Conservation (phyloP, 208 protist genomes). For the Porcisia hertigi region DNA sequence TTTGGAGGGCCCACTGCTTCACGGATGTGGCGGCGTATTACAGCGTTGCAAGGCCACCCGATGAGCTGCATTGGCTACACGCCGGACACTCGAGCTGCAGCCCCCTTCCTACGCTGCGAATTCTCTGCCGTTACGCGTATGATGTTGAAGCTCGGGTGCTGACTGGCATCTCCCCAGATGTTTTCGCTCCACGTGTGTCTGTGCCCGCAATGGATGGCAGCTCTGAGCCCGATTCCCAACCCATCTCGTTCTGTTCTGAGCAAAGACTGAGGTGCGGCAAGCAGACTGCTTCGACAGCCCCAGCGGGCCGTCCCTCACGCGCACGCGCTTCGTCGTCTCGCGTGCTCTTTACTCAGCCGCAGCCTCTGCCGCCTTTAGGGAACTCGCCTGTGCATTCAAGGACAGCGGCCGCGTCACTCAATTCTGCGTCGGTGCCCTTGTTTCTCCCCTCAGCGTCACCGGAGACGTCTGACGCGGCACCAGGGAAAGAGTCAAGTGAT, state of each 20-base stretch:
- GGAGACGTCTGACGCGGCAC: neutral
- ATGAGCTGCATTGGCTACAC: neutral
- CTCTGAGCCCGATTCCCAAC: neutral
- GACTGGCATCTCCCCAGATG: neutral
- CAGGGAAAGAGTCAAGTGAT: slow-evolving; percentile 3
- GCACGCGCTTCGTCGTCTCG: slow-evolving; percentile 5
- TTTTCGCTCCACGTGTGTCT: neutral
- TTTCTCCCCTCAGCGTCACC: neutral
- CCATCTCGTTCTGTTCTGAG: neutral
- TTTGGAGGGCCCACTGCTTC: slow-evolving; percentile 24
- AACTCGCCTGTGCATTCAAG: neutral
- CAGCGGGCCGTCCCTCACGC: neutral
- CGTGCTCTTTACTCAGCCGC: slow-evolving; percentile 24
- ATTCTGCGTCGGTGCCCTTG: neutral
- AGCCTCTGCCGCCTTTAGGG: slow-evolving; percentile 3
- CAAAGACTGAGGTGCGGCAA: neutral
- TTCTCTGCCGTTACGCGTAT: slow-evolving; percentile 29
- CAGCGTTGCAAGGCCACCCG: neutral
- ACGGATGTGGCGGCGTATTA: slow-evolving; percentile 1
- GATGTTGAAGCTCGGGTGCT: slow-evolving; percentile 21
- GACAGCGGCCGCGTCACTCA: neutral
- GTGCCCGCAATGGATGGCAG: neutral
- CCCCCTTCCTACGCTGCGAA: slow-evolving; percentile 4
- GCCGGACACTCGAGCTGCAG: neutral
- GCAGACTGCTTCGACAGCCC: neutral